Evolutionary conservation across 495 filamentous ascomycete species (phyloP).

Genomic region (Annulohypoxylon nitens): DNA sequence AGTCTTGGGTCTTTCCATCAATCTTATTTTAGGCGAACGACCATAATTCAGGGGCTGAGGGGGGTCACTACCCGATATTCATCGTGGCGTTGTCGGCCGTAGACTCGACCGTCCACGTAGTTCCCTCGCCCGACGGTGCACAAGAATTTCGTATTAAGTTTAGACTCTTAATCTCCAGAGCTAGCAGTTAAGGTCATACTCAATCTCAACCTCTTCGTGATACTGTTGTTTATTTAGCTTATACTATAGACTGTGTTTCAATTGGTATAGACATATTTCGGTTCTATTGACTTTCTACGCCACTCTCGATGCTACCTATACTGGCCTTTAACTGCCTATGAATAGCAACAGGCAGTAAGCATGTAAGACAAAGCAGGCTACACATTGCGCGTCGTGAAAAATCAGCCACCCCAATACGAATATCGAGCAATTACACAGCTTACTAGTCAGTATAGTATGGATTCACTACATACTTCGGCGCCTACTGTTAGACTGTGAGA

Average conservation of each 20-base stretch:
- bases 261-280: neutral
- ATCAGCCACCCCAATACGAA: neutral
- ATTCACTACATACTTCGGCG: neutral
- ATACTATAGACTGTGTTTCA: neutral
- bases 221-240: slow-evolving; percentile 3
- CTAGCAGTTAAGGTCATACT: neutral
- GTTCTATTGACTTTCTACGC: neutral
- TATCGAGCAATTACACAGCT: neutral
- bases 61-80: neutral
- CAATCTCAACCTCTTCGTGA: slow-evolving; percentile 9
- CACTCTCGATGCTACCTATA: neutral
- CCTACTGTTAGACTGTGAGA: neutral
- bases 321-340: neutral
- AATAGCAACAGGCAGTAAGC: slow-evolving; percentile 3
- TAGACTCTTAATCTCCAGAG: neutral
- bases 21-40: slow-evolving; percentile 31
- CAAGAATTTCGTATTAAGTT: slow-evolving; percentile 16
- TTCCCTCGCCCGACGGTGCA: neutral
- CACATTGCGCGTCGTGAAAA: neutral
- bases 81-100: slow-evolving; percentile 38
- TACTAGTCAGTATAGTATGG: neutral
- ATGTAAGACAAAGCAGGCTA: neutral
- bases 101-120: slow-evolving; percentile 24
- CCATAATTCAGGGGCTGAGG: slow-evolving; percentile 32
- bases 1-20: slow-evolving; percentile 13